Evolutionary conservation across 2,329 filamentous ascomycete species (phyloP).

Genomic region (Phoma sp.): DNA sequence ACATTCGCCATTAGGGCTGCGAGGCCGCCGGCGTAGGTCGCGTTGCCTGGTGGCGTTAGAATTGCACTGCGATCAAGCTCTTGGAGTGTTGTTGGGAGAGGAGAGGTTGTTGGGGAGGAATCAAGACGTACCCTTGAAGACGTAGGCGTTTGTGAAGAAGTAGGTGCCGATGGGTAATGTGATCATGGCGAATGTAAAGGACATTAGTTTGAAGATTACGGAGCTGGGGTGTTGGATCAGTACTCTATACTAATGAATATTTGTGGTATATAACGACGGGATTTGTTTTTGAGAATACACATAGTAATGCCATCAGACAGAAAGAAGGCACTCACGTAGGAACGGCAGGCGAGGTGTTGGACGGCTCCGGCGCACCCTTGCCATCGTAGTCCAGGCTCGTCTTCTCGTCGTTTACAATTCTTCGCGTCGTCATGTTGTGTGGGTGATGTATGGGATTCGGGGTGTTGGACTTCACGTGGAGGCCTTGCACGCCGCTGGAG

Average conservation of each 20-base stretch:
- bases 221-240: conserved; percentile 57
- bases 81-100: too few relatives aligned
- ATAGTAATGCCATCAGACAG: neutral
- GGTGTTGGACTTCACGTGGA: neutral
- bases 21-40: conserved; percentile 82
- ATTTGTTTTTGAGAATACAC: neutral
- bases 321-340: conserved; percentile 67
- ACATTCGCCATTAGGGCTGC: conserved; percentile 92
- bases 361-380: conserved; percentile 56
- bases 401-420: conserved; percentile 71
- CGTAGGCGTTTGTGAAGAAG: conserved; percentile 75
- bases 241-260: conserved; percentile 3
- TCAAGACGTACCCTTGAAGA: conserved; percentile 72
- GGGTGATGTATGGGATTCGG: neutral
- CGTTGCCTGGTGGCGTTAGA: conserved; percentile 68
- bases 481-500: neutral
- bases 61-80: neutral
- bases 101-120: neutral
- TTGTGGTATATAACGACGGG: too few relatives aligned
- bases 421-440: conserved; percentile 69
- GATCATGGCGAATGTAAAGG: conserved; percentile 92
- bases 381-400: conserved; percentile 60
- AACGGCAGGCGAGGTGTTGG: conserved; percentile 81
- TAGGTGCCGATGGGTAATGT: conserved; percentile 86
- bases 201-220: conserved; percentile 88